Conservation (phyloP, 495 filamentous ascomycete genomes). For the Annulohypoxylon bovei region DNA sequence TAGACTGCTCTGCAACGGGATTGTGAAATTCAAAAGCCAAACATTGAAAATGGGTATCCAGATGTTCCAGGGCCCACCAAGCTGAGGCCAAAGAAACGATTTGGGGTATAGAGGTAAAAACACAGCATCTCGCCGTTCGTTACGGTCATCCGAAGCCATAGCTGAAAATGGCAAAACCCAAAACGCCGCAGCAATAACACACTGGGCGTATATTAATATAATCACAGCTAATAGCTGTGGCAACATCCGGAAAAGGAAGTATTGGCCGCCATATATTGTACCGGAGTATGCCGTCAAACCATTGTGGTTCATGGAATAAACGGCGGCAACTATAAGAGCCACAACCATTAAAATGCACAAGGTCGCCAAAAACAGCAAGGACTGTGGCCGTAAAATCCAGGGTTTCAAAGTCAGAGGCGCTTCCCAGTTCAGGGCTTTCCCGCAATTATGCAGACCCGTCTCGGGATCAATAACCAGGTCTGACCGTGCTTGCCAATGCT, state of each 20-base stretch:
- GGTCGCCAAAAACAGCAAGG: constrained; percentile 65
- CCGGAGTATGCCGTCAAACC: constrained; percentile 73
- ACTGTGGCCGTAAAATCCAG: constrained; percentile 68
- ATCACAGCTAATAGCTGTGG: constrained; percentile 79
- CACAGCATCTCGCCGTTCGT: constrained; percentile 60
- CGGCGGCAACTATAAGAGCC: constrained; percentile 75
- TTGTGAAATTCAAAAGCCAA: constrained; percentile 59
- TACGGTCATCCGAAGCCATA: constrained; percentile 68
- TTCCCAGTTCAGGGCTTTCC: constrained; percentile 10
- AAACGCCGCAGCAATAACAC: constrained; percentile 77
- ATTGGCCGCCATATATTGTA: constrained; percentile 71
- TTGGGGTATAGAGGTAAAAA: constrained; percentile 63
- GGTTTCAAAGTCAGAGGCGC: constrained; percentile 73
- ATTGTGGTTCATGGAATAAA: constrained; percentile 70
- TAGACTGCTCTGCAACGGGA: constrained; percentile 58
- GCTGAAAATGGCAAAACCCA: constrained; percentile 80
- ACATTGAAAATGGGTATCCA: constrained; percentile 55
- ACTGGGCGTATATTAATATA: constrained; percentile 79
- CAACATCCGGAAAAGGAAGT: constrained; percentile 86
- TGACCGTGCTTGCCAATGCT: constrained; percentile 41
- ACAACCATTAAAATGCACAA: constrained; percentile 76
- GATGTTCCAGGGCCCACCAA: constrained; percentile 56
- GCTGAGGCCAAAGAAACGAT: constrained; percentile 59
- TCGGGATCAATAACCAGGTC: constrained; percentile 32
- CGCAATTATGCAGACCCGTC: constrained; percentile 31